Evolutionary conservation across 2,329 filamentous ascomycete species (phyloP), one percentile per base, ranked within the genome.

Genomic region (Colletotrichum brevisporum): DNA sequence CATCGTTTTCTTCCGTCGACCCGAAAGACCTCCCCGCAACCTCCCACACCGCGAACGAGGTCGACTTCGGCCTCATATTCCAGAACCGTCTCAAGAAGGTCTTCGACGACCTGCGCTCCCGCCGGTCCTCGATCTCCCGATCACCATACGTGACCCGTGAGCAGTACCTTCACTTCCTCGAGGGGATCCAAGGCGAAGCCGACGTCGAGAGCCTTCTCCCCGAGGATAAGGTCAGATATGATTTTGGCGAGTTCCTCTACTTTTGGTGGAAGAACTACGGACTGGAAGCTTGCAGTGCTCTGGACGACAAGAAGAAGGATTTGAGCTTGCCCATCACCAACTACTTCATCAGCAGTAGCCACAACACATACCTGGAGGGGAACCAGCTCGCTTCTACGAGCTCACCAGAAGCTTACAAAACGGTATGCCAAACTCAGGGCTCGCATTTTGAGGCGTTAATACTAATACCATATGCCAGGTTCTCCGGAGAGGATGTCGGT

Each of bases 281-380:
- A 36, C 82, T 82, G 75, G 78, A 83, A 39, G 86, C 86, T 4
- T 73, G 81, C 21, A 79, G 76, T 71, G 83, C 84, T n/a, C 77
- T 81, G 24, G 78, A 81, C 8, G 66, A 79, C 24, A 74, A 81
- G 36, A 75, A 81, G 71, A 84, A 88, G 67, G 91, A 94, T 76
- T 78, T 90, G 39, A 87, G 86, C 0, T 88, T 87, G 60, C 92
- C 94, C 4, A 85, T 97, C 67, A 93, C 92, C 54, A 94, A 97
- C 77, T 98, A 98, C 82, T 98, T 94, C 79, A 95, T 98, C 78
- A 97, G 92, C 71, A 97, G 94, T 73, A 97, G 94, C 76, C 95
- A 98, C 83, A 98, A 98, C 78, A 98, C 95, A 0, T 98, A 97
- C 78, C 84, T 97, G 50, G 91, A 91, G 2, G 95, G 95, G 2